Conservation (phyloP, 345 rosid species). For the Salix arbutifolia region DNA sequence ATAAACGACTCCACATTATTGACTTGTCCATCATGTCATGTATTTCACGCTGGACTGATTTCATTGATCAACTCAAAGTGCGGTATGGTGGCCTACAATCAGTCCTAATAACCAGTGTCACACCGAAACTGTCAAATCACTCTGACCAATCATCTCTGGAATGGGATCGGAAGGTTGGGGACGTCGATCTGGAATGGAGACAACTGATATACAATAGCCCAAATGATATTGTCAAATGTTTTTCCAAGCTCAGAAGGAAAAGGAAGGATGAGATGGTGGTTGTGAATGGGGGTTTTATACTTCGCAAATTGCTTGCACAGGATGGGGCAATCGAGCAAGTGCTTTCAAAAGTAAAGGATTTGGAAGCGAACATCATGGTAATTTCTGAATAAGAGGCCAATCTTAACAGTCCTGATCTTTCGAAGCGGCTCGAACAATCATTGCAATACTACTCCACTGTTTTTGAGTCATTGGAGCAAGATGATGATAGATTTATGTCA, state of each 20-base stretch:
- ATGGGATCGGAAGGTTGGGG: not conserved
- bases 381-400: not conserved
- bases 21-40: not conserved
- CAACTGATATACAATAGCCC: conserved; percentile 47
- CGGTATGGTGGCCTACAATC: not conserved
- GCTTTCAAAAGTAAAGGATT: not conserved
- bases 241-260: conserved; percentile 42
- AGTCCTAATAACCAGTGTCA: not conserved
- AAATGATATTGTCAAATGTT: conserved; percentile 59
- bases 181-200: conserved; percentile 7
- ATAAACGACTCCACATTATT: not conserved
- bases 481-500: conserved; percentile 50
- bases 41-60: not conserved
- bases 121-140: not conserved
- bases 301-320: conserved; percentile 53
- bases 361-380: not conserved
- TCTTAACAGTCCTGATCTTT: not conserved
- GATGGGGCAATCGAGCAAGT: conserved; percentile 45
- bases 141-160: not conserved
- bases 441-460: not conserved
- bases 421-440: not conserved
- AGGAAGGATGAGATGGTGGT: conserved; percentile 68
- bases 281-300: conserved; percentile 70
- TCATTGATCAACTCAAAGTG: not conserved
- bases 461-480: not conserved